phyloP scores from a whole-genome alignment of 176 grass and related monocot genomes.

The Cenchrus purpureus region DNA sequence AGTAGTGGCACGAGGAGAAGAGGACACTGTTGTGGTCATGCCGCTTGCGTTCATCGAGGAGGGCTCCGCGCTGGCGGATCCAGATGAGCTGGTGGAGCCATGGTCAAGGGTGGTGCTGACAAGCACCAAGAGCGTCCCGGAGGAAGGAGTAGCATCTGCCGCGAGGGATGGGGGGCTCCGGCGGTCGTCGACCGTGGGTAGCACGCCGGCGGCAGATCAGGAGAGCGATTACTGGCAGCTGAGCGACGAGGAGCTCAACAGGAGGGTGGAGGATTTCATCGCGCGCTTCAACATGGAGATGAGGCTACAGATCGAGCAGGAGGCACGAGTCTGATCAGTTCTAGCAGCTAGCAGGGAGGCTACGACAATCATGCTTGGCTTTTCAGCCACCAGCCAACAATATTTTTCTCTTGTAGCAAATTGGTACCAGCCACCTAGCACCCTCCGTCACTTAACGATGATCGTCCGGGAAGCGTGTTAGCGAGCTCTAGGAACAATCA shows the following conservation, averaged over 20 bases:
- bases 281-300: slow-evolving; percentile 80
- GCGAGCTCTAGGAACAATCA: too few relatives aligned
- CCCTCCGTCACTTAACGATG: too few relatives aligned
- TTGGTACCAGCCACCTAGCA: too few relatives aligned
- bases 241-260: slow-evolving; percentile 83
- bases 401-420: too few relatives aligned
- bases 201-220: slow-evolving; percentile 10
- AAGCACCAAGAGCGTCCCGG: slow-evolving; percentile 7
- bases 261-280: slow-evolving; percentile 89
- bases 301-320: slow-evolving; percentile 50
- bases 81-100: neutral
- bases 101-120: neutral
- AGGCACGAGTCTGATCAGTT: slow-evolving; percentile 32
- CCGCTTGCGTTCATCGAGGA: neutral
- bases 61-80: neutral
- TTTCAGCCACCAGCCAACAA: too few relatives aligned
- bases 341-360: neutral
- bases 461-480: too few relatives aligned
- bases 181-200: slow-evolving; percentile 34
- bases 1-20: neutral
- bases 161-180: slow-evolving; percentile 14
- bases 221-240: slow-evolving; percentile 61
- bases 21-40: neutral
- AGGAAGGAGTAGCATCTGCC: neutral
- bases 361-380: neutral